A percentile compares a stretch with the other conserved stretches of the same genome.
phyloP scores from a whole-genome alignment of 2,329 filamentous ascomycete genomes.

The Ophiognomonia clavigignenti-juglandacearum region DNA sequence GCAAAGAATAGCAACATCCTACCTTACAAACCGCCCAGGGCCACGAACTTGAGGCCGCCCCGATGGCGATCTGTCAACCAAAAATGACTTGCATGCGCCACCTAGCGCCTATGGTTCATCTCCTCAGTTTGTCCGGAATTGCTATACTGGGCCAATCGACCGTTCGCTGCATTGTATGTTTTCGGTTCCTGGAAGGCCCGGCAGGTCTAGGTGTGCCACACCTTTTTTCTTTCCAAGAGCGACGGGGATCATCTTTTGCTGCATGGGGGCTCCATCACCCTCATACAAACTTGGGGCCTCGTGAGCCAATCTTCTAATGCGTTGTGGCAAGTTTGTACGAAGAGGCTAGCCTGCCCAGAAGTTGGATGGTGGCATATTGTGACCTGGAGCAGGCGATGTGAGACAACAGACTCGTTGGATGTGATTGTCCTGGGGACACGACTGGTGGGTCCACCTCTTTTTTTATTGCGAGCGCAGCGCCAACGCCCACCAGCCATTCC shows the following conservation, averaged over 20 bases:
- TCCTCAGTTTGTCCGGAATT: slow-evolving; percentile 1
- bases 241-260: neutral
- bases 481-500: slow-evolving; percentile 30
- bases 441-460: slow-evolving; percentile 30
- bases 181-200: no score
- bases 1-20: slow-evolving; percentile 22
- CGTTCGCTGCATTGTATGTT: no score
- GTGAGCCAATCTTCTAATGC: slow-evolving; percentile 35
- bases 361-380: slow-evolving; percentile 14
- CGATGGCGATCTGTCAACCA: slow-evolving; percentile 3
- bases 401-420: slow-evolving; percentile 42
- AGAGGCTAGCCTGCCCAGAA: slow-evolving; percentile 17
- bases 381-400: slow-evolving; percentile 36
- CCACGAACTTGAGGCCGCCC: slow-evolving; percentile 2
- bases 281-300: slow-evolving; percentile 33
- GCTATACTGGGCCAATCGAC: slow-evolving; percentile 2
- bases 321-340: slow-evolving; percentile 35
- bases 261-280: slow-evolving; percentile 8
- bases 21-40: slow-evolving; percentile 9
- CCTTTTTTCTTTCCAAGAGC: slow-evolving; percentile 9
- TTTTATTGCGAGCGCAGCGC: slow-evolving; percentile 35
- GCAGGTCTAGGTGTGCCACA: no score
- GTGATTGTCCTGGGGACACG: slow-evolving; percentile 35
- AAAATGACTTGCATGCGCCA: slow-evolving; percentile 6
- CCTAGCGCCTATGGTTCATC: slow-evolving; percentile 7